Conservation (phyloP, 169 alveolate species). For the Plasmodium knowlesi region DNA sequence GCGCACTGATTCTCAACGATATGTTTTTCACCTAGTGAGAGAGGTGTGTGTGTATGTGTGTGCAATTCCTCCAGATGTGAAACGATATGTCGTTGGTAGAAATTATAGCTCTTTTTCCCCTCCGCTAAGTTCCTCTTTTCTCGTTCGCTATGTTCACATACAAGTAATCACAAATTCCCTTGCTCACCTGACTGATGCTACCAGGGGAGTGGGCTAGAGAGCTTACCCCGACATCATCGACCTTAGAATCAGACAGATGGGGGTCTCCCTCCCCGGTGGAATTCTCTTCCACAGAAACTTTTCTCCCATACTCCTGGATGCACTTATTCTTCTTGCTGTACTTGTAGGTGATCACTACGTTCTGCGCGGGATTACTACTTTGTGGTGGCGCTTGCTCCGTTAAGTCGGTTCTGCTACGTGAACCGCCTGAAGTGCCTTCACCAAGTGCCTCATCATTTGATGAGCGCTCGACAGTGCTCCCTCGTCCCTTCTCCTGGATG, state of each 20-base stretch:
- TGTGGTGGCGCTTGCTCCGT: not conserved
- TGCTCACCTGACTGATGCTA: not conserved
- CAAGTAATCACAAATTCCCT: not conserved
- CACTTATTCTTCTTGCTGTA: slow-evolving; percentile 29
- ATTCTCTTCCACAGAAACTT: not conserved
- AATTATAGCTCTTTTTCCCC: not conserved
- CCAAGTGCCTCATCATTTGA: not conserved
- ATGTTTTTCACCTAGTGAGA: slow-evolving; percentile 20
- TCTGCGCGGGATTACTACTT: not conserved
- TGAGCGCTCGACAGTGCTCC: not conserved
- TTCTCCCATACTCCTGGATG: slow-evolving; percentile 16
- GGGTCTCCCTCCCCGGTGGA: not conserved
- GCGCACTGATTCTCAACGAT: slow-evolving; percentile 68
- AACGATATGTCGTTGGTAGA: too few species aligned
- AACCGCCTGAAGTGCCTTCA: not conserved
- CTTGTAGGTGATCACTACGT: slow-evolving; percentile 38
- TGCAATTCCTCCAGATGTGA: too few species aligned
- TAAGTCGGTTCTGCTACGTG: not conserved
- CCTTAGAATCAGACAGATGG: not conserved
- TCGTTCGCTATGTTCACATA: not conserved
- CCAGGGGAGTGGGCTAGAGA: not conserved
- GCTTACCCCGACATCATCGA: not conserved
- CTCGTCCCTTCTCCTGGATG: not conserved
- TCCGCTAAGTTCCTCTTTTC: not conserved
- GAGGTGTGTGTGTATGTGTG: not conserved